A percentile compares a stretch with the other conserved stretches of the same genome.
Conservation (phyloP, 1,139 yeast species). For the Saccharomyces uvarum region DNA sequence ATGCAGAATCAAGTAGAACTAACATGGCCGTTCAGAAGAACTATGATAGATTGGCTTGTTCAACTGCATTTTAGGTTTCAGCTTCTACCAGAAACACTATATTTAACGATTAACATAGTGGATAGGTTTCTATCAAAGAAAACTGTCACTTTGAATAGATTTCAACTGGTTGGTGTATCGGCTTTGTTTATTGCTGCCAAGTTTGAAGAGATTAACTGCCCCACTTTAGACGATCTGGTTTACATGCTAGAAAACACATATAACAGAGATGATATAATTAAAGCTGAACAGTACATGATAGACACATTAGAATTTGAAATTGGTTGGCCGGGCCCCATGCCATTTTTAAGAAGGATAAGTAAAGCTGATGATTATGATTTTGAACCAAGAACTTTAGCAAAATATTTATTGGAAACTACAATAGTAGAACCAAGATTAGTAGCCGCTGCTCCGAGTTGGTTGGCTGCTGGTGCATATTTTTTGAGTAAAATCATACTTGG, state of each 20-base stretch:
- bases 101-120: constrained; percentile 75
- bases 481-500: constrained; percentile 62
- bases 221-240: constrained; percentile 89
- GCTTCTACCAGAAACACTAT: constrained; percentile 81
- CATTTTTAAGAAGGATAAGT: constrained; percentile 80
- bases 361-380: constrained; percentile 94
- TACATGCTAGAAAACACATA: constrained; percentile 89
- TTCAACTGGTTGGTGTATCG: constrained; percentile 92
- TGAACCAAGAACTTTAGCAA: constrained; percentile 85
- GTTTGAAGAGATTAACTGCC: constrained; percentile 90
- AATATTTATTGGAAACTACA: constrained; percentile 80
- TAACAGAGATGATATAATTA: constrained; percentile 68
- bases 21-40: constrained; percentile 82
- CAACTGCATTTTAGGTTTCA: constrained; percentile 84
- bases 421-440: constrained; percentile 84
- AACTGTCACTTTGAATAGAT: constrained; percentile 70
- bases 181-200: constrained; percentile 92
- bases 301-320: constrained; percentile 83
- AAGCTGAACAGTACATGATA: constrained; percentile 88
- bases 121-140: constrained; percentile 74
- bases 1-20: constrained; percentile 80
- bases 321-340: constrained; percentile 98
- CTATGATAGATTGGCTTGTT: constrained; percentile 86
- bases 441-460: constrained; percentile 85
- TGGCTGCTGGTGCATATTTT: constrained; percentile 89